A percentile compares a stretch with the other conserved stretches of the same genome.
phyloP scores from a whole-genome alignment of 495 filamentous ascomycete genomes.

The Neohortaea acidophila region DNA sequence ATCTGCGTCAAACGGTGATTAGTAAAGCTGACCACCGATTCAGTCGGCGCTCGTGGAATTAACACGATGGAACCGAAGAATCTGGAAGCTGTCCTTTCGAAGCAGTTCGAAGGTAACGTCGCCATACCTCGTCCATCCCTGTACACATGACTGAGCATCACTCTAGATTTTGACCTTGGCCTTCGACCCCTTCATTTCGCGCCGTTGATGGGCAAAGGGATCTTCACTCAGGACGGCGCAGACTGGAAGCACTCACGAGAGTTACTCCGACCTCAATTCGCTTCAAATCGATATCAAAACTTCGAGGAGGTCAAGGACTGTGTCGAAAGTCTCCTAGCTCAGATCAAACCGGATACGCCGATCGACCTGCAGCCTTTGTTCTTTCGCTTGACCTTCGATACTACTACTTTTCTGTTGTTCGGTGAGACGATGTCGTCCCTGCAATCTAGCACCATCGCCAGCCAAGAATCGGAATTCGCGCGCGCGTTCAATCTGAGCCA shows the following conservation, averaged over 20 bases:
- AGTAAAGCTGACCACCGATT: too few species aligned
- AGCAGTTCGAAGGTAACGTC: slow-evolving; percentile 33
- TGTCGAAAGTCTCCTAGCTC: background rate
- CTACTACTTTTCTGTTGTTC: slow-evolving; percentile 5
- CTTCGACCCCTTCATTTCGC: slow-evolving; percentile 21
- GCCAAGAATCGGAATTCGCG: slow-evolving; percentile 2
- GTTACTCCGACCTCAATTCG: slow-evolving; percentile 40
- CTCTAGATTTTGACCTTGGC: background rate
- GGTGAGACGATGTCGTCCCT: background rate
- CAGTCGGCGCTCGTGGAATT: too few species aligned
- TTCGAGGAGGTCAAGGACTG: slow-evolving; percentile 1
- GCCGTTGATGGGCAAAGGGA: slow-evolving; percentile 41
- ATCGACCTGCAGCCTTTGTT: slow-evolving; percentile 5
- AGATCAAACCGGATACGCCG: background rate
- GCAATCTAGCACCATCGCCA: background rate
- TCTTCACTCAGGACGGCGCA: slow-evolving; percentile 57
- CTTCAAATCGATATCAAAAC: slow-evolving; percentile 8
- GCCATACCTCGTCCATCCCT: slow-evolving; percentile 2
- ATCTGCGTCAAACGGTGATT: too few species aligned
- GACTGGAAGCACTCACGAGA: slow-evolving; percentile 47
- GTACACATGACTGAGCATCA: background rate
- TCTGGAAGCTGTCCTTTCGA: slow-evolving; percentile 38
- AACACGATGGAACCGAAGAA: slow-evolving; percentile 40
- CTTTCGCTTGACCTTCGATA: slow-evolving; percentile 6
- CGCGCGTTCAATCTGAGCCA: background rate